These are phyloP conservation scores for Verticillium longisporum DNA, from an alignment of 2,329 filamentous ascomycete species.

Conservation along the genomic window DNA sequence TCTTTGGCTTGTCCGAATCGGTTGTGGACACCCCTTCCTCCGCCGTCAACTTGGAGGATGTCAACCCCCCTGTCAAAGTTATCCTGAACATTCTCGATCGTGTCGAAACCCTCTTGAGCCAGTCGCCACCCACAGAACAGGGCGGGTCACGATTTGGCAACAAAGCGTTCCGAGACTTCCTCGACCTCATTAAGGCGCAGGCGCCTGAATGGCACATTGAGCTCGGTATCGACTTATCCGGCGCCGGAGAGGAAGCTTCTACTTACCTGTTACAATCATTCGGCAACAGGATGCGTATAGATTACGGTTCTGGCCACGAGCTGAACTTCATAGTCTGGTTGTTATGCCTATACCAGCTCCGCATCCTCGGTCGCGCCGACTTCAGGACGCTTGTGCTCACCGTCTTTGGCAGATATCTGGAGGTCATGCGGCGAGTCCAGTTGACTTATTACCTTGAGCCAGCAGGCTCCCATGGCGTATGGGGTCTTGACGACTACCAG, in stretches of 20 bases:
- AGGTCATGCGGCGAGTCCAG: conserved; percentile 82
- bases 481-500: conserved; percentile 96
- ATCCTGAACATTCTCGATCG: conserved; percentile 66
- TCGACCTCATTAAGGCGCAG: conserved; percentile 59
- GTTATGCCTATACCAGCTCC: conserved; percentile 81
- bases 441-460: conserved; percentile 94
- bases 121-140: conserved; percentile 76
- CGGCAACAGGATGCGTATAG: conserved; percentile 79
- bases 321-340: conserved; percentile 97
- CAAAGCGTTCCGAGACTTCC: conserved; percentile 76
- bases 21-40: conserved; percentile 66
- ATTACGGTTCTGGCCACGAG: conserved; percentile 96
- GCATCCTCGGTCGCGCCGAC: conserved; percentile 54
- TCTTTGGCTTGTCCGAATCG: conserved; percentile 80
- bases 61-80: conserved; percentile 53
- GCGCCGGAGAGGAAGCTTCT: conserved; percentile 63
- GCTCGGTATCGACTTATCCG: conserved; percentile 44
- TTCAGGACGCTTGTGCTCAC: conserved; percentile 70
- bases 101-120: conserved; percentile 57
- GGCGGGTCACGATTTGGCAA: conserved; percentile 92
- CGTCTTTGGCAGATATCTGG: conserved; percentile 77
- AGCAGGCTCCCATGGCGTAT: conserved; percentile 93
- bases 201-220: conserved; percentile 55
- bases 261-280: conserved; percentile 79
- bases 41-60: conserved; percentile 44